These are phyloP conservation scores for Rutidosis leptorrhynchoides DNA, from an alignment of 129 eudicot species.

Conservation along the genomic window DNA sequence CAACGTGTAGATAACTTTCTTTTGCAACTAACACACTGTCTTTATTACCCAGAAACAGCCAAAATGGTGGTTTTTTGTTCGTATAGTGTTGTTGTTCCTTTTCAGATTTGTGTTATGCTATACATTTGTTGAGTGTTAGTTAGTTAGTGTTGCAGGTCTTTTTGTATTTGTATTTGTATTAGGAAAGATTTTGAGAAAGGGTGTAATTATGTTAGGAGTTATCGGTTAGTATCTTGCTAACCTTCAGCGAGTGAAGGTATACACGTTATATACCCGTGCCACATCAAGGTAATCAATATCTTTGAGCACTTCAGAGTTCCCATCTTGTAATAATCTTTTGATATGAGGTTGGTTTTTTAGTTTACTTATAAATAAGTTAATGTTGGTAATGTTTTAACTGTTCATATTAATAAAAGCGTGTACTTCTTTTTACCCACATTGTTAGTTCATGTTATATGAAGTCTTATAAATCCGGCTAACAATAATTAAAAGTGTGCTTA, in stretches of 20 bases:
- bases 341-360: too few relatives aligned
- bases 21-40: constrained; percentile 27
- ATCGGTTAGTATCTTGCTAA: constrained; percentile 25
- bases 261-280: constrained; percentile 17
- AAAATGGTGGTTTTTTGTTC: constrained; percentile 15
- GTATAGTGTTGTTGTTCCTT: constrained; percentile 16
- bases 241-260: constrained; percentile 16
- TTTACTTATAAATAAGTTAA: too few relatives aligned
- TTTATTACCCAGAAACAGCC: constrained; percentile 3
- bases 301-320: neutral
- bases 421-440: too few relatives aligned
- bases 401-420: too few relatives aligned
- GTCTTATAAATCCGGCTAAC: too few relatives aligned
- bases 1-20: constrained; percentile 33
- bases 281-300: constrained; percentile 6
- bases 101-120: constrained; percentile 32
- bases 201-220: constrained; percentile 21
- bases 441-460: too few relatives aligned
- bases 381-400: too few relatives aligned
- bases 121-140: constrained; percentile 6
- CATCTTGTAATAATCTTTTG: neutral
- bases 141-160: constrained; percentile 21
- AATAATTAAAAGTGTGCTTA: too few relatives aligned
- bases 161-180: constrained; percentile 1
- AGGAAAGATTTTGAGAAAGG: constrained; percentile 23